phyloP scores from a whole-genome alignment of 2,329 filamentous ascomycete genomes.

The Aphanocladium album region DNA sequence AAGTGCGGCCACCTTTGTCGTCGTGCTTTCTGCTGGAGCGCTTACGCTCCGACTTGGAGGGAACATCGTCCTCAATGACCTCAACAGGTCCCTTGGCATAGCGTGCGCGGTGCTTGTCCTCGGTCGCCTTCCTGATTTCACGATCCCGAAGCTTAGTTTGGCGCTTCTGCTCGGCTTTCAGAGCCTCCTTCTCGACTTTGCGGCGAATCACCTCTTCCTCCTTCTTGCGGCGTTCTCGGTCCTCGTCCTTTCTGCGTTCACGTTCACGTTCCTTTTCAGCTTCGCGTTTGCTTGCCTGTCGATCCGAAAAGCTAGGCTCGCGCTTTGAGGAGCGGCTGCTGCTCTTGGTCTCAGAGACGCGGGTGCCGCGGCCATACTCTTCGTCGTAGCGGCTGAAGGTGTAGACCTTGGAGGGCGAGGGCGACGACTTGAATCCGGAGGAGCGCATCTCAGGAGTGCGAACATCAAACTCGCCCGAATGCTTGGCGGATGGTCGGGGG shows the following conservation, averaged over 20 bases:
- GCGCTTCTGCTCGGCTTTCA: constrained; percentile 30
- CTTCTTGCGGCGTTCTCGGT: constrained; percentile 16
- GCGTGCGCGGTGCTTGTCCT: constrained; percentile 30
- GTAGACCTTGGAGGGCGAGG: constrained; percentile 31
- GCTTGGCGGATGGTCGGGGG: constrained; percentile 35
- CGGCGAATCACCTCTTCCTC: constrained; percentile 16
- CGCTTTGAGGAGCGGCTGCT: constrained; percentile 38
- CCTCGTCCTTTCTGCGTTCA: constrained; percentile 26
- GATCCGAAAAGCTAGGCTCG: constrained; percentile 43
- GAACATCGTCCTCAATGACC: constrained; percentile 26
- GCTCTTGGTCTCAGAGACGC: constrained; percentile 38
- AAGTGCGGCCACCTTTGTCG: constrained; percentile 9
- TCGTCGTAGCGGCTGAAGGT: constrained; percentile 40
- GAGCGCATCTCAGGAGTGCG: constrained; percentile 46
- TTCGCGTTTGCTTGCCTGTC: constrained; percentile 37
- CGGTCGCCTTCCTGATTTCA: constrained; percentile 32
- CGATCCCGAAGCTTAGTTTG: constrained; percentile 33
- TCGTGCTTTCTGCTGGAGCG: constrained; percentile 37
- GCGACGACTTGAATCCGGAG: constrained; percentile 34
- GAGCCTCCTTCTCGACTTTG: constrained; percentile 30
- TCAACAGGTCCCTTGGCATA: constrained; percentile 29
- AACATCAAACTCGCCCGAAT: constrained; percentile 39
- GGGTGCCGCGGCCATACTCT: constrained; percentile 31
- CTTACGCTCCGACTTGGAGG: constrained; percentile 31
- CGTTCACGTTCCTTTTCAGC: constrained; percentile 32